Percentiles rank a stretch among this genome's conserved stretches.
These are phyloP conservation scores for Nothophaeocryptopus gaeumannii DNA, from an alignment of 2,329 filamentous ascomycete species.

Conservation along the genomic window DNA sequence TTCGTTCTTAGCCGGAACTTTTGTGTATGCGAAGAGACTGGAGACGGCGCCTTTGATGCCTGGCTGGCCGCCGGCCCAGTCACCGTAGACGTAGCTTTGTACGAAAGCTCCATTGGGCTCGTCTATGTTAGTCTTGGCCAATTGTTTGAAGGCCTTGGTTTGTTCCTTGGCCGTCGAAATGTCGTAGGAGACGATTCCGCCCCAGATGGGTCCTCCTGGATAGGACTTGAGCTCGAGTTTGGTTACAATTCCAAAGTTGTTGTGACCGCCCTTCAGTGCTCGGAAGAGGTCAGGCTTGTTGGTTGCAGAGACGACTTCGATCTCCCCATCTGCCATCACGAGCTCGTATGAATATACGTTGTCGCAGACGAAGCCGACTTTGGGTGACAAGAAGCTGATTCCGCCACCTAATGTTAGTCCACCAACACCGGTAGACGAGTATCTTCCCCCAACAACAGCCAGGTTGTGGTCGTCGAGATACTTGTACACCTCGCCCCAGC, in stretches of 20 bases:
- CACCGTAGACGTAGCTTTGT: not conserved
- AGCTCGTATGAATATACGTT: slow-evolving; percentile 32
- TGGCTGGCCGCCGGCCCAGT: too few species aligned
- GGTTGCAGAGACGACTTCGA: slow-evolving; percentile 25
- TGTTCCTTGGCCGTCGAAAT: slow-evolving; percentile 8
- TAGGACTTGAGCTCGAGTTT: slow-evolving; percentile 26
- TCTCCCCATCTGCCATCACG: slow-evolving; percentile 25
- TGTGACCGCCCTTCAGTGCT: slow-evolving; percentile 26
- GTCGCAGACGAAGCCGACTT: slow-evolving; percentile 32
- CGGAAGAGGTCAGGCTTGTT: slow-evolving; percentile 26
- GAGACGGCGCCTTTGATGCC: too few species aligned
- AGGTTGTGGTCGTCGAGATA: slow-evolving; percentile 18
- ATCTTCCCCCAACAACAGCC: slow-evolving; percentile 26
- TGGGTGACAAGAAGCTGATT: slow-evolving; percentile 29
- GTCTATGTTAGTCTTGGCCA: slow-evolving; percentile 33
- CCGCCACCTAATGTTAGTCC: slow-evolving; percentile 33
- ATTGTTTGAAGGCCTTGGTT: slow-evolving; percentile 13
- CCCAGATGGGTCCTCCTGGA: slow-evolving; percentile 15
- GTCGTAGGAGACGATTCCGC: slow-evolving; percentile 18
- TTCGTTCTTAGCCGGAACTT: slow-evolving; percentile 1
- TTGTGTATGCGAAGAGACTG: not conserved
- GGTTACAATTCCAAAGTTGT: slow-evolving; percentile 33
- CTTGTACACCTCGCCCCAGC: slow-evolving; percentile 23
- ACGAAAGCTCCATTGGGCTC: slow-evolving; percentile 35
- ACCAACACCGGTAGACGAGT: slow-evolving; percentile 28